Evolutionary conservation across 2,329 filamentous ascomycete genomes (phyloP), one percentile per base, ranked within the genome.

Genomic region (Dactylellina haptotyla): DNA sequence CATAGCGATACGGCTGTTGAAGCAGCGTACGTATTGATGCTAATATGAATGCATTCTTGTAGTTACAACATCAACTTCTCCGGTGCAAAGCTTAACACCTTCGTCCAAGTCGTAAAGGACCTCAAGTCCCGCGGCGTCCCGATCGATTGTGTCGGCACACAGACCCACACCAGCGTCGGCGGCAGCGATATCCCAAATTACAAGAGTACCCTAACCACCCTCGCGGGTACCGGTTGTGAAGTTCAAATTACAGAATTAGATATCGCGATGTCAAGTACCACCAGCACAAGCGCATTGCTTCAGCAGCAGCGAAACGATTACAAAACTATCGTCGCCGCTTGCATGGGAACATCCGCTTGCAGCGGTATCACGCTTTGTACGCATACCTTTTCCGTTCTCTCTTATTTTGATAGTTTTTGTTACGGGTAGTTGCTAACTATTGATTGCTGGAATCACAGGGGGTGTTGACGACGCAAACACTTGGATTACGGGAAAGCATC

Each of bases 221-320:
- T 76, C 3, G 75, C 75, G 0, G 37, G 57, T 12, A 73, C 67
- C 9, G 84, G 83, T 10, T 79, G 82, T 46, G 87, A 90, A 78
- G 84, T 89, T 28, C 88, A 88, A 3, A 83, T 90, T 50, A 90
- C 88, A 0, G 88, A 90, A 81, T 83, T 90, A n/a, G 89, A 92
- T 78, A 82, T 82, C 16, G 87, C 87, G 4, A 82, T 84, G 76
- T 83, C 3, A 80, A 80, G n/a, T 88, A 90, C 79, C 81, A 79
- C 45, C 73, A 82, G 80, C 2, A 76, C 78, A 1, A 77, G 80
- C 0, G 80, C 12, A 0, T 75, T 79, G 20, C 75, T 80, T 23
- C 75, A 48, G 12, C 77, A 78, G 39, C 77, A 80, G 64, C 41
- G 37, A 2, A 57, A 20, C 6, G 75, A 77, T 39, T 78, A 78